Percentiles rank a stretch among this genome's conserved stretches.
phyloP scores from a whole-genome alignment of 2,329 filamentous ascomycete genomes.

The Stachybotrys chlorohalonatus region DNA sequence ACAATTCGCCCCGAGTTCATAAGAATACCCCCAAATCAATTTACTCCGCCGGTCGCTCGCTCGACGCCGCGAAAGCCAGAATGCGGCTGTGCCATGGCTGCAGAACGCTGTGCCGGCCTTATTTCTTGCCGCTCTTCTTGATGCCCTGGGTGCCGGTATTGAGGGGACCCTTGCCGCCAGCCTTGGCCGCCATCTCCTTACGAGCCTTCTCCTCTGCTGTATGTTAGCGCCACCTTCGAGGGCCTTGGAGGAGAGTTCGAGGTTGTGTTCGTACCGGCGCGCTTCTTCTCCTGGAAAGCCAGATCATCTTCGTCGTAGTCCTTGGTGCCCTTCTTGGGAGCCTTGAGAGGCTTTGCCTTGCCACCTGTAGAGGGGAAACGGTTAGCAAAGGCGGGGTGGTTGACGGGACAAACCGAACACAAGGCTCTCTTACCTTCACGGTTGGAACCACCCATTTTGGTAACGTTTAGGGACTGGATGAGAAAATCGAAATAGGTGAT shows the following conservation, averaged over 20 bases:
- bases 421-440: constrained; percentile 22
- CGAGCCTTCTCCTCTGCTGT: constrained; percentile 69
- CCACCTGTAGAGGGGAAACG: constrained; percentile 46
- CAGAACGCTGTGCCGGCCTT: constrained; percentile 15
- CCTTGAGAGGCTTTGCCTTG: constrained; percentile 80
- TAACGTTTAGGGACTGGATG: neutral
- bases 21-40: neutral
- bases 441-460: constrained; percentile 28
- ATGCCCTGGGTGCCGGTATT: constrained; percentile 81
- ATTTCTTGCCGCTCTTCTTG: constrained; percentile 99
- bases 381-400: constrained; percentile 7
- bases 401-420: neutral
- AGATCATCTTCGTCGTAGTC: constrained; percentile 83
- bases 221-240: constrained; percentile 7
- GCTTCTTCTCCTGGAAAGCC: constrained; percentile 76
- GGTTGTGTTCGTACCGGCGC: constrained; percentile 54
- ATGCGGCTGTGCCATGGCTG: neutral
- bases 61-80: neutral
- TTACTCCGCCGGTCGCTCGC: neutral
- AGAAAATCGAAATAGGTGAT: constrained; percentile 6
- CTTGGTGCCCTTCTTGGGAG: constrained; percentile 74
- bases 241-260: neutral
- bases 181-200: constrained; percentile 75
- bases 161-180: constrained; percentile 80
- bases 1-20: neutral